Base-by-base conservation (phyloP, 805 yeast species). In the Suhomyces sp. region DNA sequence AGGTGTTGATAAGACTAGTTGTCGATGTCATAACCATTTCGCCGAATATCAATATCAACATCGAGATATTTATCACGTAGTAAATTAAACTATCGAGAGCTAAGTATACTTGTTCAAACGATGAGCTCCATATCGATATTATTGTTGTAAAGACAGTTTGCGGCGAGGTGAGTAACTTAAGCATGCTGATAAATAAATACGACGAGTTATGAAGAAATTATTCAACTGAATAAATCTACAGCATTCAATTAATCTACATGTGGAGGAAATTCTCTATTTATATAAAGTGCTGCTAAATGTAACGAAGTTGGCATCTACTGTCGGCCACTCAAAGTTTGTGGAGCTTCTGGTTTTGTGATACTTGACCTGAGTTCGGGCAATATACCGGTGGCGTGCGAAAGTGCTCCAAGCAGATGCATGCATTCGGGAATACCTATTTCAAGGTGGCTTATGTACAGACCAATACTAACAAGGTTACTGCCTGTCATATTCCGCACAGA, bases 51-150 rank as follows among this genome's bases (percentile, higher is more conserved):
- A 56, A 42, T 41, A 51, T 48, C 47, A 56, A 24, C 58, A 55
- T 54, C 13, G 54, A 55, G 27, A 51, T 40, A 46, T 59, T 55
- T 44, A 56, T 54, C 12, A 53, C 46, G 27, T 57, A 54, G 48
- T 54, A 56, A 33, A 56, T 55, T 24, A 51, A 27, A 19, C 53
- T 51, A 51, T 57, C 59, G 33, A 57, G 44, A 22, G 54, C 22
- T 51, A 49, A 24, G 42, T 44, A 46, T 9, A 44, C 47, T 31
- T 50, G 54, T 46, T 57, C 54, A 22, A 50, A 44, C 17, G 49
- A 17, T 24, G 44, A 35, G 17, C 46, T 23, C 10, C 52, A 19
- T 22, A 53, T 46, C 8, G 53, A 26, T n/a, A 45, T 33, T 24
- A 54, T 19, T 23, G 46, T 38, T 12, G 55, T 45, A n/a, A 46